Conservation (phyloP, 352 stramenopile species). For the Pythium vanterpoolii region DNA sequence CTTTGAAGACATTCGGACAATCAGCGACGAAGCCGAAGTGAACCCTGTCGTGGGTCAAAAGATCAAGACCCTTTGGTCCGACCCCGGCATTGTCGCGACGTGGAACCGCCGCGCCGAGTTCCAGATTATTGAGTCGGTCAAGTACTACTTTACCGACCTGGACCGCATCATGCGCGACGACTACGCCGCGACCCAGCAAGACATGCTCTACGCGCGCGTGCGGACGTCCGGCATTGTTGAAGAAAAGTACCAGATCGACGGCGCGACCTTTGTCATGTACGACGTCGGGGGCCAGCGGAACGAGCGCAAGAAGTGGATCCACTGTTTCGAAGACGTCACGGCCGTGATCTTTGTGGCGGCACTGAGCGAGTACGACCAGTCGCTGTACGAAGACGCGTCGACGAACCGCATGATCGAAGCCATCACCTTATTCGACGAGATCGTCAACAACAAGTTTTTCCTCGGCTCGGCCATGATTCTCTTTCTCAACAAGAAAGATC, state of each 20-base stretch:
- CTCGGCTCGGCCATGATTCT: constrained; percentile 93
- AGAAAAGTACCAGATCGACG: constrained; percentile 94
- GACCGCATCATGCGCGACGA: constrained; percentile 92
- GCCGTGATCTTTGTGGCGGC: constrained; percentile 96
- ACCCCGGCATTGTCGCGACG: constrained; percentile 87
- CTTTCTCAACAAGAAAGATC: constrained; percentile 97
- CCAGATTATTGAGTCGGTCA: constrained; percentile 96
- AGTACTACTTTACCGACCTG: constrained; percentile 97
- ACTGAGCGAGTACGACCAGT: constrained; percentile 94
- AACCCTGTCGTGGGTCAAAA: constrained; percentile 87
- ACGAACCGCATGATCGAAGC: constrained; percentile 96
- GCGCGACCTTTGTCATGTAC: constrained; percentile 96
- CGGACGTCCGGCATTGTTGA: constrained; percentile 95
- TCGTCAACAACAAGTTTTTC: constrained; percentile 95
- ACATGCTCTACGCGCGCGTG: constrained; percentile 95
- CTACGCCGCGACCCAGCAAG: constrained; percentile 92
- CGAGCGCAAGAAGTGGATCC: constrained; percentile 97
- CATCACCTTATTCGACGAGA: constrained; percentile 94
- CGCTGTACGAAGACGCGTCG: constrained; percentile 91
- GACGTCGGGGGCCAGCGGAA: constrained; percentile 96
- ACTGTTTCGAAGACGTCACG: constrained; percentile 96
- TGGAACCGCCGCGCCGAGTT: constrained; percentile 92
- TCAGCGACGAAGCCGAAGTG: constrained; percentile 87
- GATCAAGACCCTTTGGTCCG: constrained; percentile 93
- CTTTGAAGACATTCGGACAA: constrained; percentile 75